These are phyloP conservation scores for Colletotrichum acutatum DNA, from an alignment of 2,329 filamentous ascomycete genomes.

Conservation along the genomic window DNA sequence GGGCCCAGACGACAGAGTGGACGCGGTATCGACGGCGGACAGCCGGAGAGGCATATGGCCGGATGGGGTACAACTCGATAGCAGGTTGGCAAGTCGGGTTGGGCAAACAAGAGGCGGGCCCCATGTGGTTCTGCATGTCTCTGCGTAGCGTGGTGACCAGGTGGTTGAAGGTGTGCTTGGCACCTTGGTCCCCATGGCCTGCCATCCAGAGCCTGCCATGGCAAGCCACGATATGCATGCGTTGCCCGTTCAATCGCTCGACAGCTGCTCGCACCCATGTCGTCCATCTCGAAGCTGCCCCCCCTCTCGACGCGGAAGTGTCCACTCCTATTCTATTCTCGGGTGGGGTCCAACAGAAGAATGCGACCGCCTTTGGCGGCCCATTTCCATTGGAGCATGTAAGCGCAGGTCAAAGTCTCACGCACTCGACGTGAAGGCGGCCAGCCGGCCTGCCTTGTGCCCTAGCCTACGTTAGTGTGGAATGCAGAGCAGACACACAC, in stretches of 20 bases:
- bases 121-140: constrained; percentile 33
- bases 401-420: constrained; percentile 52
- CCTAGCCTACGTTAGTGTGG: constrained; percentile 27
- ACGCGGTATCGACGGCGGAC: constrained; percentile 22
- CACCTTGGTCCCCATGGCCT: constrained; percentile 17
- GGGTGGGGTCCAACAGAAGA: constrained; percentile 35
- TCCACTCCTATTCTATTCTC: constrained; percentile 36
- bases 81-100: constrained; percentile 29
- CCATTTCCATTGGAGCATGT: constrained; percentile 57
- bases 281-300: constrained; percentile 36
- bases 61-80: neutral
- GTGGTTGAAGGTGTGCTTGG: constrained; percentile 38
- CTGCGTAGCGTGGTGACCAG: constrained; percentile 37
- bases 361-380: constrained; percentile 36
- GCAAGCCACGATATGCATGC: constrained; percentile 39
- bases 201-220: constrained; percentile 30
- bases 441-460: constrained; percentile 29
- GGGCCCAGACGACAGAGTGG: constrained; percentile 8
- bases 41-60: constrained; percentile 25
- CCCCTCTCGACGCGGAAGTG: constrained; percentile 11
- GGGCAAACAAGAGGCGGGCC: constrained; percentile 11
- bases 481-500: constrained; percentile 1
- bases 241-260: constrained; percentile 47
- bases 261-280: constrained; percentile 41
- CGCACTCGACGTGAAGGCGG: constrained; percentile 28